phyloP scores from a whole-genome alignment of 2,329 filamentous ascomycete genomes.

The Aspergillus sp. region DNA sequence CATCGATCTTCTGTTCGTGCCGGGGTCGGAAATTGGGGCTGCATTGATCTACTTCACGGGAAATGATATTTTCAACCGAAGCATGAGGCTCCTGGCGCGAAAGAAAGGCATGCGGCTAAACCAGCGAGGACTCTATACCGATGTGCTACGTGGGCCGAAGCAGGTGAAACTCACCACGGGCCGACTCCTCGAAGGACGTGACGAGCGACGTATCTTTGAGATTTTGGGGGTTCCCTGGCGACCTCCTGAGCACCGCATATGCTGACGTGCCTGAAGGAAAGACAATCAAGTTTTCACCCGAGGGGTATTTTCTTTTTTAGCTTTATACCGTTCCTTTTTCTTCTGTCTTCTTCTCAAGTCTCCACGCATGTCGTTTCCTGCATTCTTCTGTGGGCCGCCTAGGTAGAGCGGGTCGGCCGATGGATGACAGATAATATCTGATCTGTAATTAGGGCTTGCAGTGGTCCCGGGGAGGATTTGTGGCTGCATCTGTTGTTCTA shows the following conservation, averaged over 20 bases:
- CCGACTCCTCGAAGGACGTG: slow-evolving; percentile 18
- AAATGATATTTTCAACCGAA: slow-evolving; percentile 91
- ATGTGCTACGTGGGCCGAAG: slow-evolving; percentile 48
- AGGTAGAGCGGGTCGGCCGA: neutral
- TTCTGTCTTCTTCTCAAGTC: neutral
- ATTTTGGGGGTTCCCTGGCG: slow-evolving; percentile 57
- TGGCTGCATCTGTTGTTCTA: slow-evolving; percentile 3
- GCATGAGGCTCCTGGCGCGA: slow-evolving; percentile 73
- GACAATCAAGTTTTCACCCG: too few species aligned
- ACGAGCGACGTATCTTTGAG: slow-evolving; percentile 20
- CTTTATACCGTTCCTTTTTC: neutral
- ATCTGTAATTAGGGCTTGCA: neutral
- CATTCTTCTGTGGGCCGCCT: neutral
- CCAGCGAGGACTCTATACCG: slow-evolving; percentile 73
- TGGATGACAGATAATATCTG: slow-evolving; percentile 15
- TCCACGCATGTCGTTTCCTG: neutral
- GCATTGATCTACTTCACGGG: slow-evolving; percentile 94
- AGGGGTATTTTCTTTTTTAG: neutral
- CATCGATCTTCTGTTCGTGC: slow-evolving; percentile 82
- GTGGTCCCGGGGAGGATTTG: neutral
- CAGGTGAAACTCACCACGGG: slow-evolving; percentile 16
- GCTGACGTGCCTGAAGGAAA: slow-evolving; percentile 46
- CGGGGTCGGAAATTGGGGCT: slow-evolving; percentile 74
- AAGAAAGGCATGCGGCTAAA: slow-evolving; percentile 84
- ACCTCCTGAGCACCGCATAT: slow-evolving; percentile 72